Evolutionary conservation across 345 rosid species (phyloP), one percentile per base, ranked within the genome.

Genomic region (Ceriops tagal): DNA sequence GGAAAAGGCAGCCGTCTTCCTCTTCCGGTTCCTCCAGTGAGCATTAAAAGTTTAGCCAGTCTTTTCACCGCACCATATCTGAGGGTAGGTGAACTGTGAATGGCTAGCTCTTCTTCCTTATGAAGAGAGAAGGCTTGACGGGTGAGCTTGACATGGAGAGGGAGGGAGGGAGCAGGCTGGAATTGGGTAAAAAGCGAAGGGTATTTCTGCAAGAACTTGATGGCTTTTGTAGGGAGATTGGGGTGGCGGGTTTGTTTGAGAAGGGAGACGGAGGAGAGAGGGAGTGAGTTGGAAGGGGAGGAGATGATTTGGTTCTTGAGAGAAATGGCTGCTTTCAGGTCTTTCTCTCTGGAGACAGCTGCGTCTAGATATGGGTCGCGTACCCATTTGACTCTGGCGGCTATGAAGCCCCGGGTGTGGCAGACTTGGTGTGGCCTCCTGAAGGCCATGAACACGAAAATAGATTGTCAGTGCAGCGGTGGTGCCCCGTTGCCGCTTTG

Each of bases 361-460:
- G 62, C 53, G 80, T 90, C 96, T 1, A 92, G 82, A 74, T 77
- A 78, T 0, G 88, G 79, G 32, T 92, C 98, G 30, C 73, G 70
- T 0, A 86, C 96, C 93, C 96, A 90, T 82, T 87, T 87, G 70
- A 92, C 78, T 37, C 76, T 81, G n/a, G 88, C 87, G 21, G 87
- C 77, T 1, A 90, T 76, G 77, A 90, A 92, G 65, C 73, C 82
- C 30, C 93, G 88, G 61, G 31, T 60, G 55, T 75, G 86, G 60
- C 69, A 75, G 59, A 81, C 69, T 52, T 65, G 59, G 75, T 77
- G 74, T 13, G 59, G 76, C 49, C 49, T 13, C 5, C 49, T 18
- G 19, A 43, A 13, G 3, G 49, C 49, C 49, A 43, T 39, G 13
- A 11, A 39, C 13, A 11, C 4, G 49, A 15, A 43, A 39, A 9